Evolutionary conservation across 371 early-diverging fungal species (phyloP), one percentile per base, ranked within the genome.

Genomic region (Coemansia sp.): DNA sequence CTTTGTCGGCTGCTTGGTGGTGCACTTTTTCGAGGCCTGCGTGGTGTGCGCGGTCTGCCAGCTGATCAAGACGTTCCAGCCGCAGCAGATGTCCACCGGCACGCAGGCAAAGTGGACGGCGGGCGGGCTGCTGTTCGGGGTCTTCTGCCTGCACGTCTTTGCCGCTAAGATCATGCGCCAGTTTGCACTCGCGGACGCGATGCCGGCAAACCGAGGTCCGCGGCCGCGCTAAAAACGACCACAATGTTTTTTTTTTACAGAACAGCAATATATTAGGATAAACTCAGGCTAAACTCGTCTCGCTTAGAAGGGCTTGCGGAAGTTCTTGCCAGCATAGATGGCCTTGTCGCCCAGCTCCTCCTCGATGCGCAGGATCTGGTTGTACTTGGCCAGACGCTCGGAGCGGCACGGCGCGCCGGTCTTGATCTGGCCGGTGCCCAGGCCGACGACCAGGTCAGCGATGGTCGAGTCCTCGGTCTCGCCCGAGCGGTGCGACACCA

Each of bases 381-480:
- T 99, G 86, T 95, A 98, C 86, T 99, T 99, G 79, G 94, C 94
- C 65, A 96, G 82, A 72, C 99, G 88, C 84, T 99, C 99, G 38
- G 94, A 93, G 66, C 98, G 87, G 88, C 97, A 97, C 35, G 99
- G 97, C 43, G 99, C 99, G 77, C 99, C 99, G 57, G 98, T 94
- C 90, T 99, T 99, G 86, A 99, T 97, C 83, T 97, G 97, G 60
- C 99, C 98, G 48, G 94, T 90, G 67, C 92, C 91, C 56, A 99
- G 87, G 77, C 98, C 99, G 47, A 99, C 99, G 55, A 95, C 95
- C 16, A 99, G 88, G 72, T 98, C 98, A 57, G 98, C 95, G 81
- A 99, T 98, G 83, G 97, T 95, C 66, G 92, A 90, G 82, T 99
- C 99, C 83, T 98, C 99, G 66, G 99, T 99, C 84, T 99, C 99